These are phyloP conservation scores for Neopestalotiopsis rosae DNA, from an alignment of 2,329 filamentous ascomycete genomes.

Conservation along the genomic window DNA sequence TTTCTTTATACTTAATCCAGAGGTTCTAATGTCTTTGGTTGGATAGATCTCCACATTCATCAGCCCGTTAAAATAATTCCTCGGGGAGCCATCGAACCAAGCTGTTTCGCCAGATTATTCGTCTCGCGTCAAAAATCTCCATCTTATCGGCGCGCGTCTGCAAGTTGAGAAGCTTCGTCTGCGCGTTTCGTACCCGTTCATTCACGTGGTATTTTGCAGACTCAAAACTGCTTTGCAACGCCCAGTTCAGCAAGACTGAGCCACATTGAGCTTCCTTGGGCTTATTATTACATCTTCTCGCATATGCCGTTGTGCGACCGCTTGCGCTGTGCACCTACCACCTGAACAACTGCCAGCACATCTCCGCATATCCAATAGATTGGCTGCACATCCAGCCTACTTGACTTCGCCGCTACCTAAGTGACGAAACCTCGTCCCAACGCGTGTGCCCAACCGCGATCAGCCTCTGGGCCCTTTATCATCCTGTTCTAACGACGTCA, in stretches of 20 bases:
- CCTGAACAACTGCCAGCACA: constrained; percentile 64
- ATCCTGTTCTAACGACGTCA: constrained; percentile 28
- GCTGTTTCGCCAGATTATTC: constrained; percentile 41
- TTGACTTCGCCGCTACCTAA: constrained; percentile 45
- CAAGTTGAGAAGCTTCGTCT: constrained; percentile 32
- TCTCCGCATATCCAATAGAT: constrained; percentile 64
- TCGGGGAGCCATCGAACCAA: constrained; percentile 35
- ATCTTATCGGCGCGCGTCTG: constrained; percentile 31
- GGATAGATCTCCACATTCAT: constrained; percentile 45
- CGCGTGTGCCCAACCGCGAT: constrained; percentile 52
- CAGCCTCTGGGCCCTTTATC: constrained; percentile 42
- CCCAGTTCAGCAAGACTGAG: constrained; percentile 31
- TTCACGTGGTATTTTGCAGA: constrained; percentile 30
- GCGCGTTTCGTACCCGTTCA: constrained; percentile 24
- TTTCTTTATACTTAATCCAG: constrained; percentile 45
- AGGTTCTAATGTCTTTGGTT: constrained; percentile 48
- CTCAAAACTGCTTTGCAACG: constrained; percentile 34
- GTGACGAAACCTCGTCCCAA: constrained; percentile 46
- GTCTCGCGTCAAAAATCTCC: constrained; percentile 31
- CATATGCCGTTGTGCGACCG: constrained; percentile 63
- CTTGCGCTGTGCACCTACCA: constrained; percentile 58
- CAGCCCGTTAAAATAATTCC: constrained; percentile 35
- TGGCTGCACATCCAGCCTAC: constrained; percentile 54
- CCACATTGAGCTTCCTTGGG: constrained; percentile 36
- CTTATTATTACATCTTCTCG: constrained; percentile 56